A percentile compares a stretch with the other conserved stretches of the same genome.
Evolutionary conservation across 352 stramenopile genomes (phyloP).

Genomic region (Globisporangium takayamanum): DNA sequence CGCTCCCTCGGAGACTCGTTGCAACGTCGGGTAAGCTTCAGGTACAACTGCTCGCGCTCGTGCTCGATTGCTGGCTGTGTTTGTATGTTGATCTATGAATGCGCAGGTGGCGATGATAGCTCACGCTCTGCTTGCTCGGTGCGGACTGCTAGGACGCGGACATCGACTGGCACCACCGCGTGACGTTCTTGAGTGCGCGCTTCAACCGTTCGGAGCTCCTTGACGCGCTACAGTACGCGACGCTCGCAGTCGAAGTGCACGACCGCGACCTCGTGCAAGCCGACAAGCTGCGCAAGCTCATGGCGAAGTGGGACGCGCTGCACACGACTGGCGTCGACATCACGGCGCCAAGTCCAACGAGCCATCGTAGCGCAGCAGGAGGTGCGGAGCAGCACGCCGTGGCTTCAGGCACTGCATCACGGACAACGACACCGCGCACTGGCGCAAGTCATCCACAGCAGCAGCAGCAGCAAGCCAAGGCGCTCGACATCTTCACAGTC

Average conservation of each 20-base stretch:
- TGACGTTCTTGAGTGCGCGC: slow-evolving; percentile 44
- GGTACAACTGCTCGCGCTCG: slow-evolving; percentile 15
- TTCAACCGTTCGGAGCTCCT: slow-evolving; percentile 34
- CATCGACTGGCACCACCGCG: slow-evolving; percentile 38
- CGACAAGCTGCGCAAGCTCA: slow-evolving; percentile 25
- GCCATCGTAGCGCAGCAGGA: neutral
- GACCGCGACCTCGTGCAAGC: slow-evolving; percentile 57
- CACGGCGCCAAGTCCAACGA: slow-evolving; percentile 1
- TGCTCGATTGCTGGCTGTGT: neutral
- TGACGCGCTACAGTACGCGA: slow-evolving; percentile 34
- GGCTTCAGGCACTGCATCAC: neutral
- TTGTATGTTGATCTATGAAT: neutral
- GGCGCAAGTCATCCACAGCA: slow-evolving; percentile 1
- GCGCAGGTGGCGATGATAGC: neutral
- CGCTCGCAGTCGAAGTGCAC: slow-evolving; percentile 50
- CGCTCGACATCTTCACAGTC: slow-evolving; percentile 39
- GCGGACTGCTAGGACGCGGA: slow-evolving; percentile 11
- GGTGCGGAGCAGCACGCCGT: neutral
- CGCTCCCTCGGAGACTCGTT: slow-evolving; percentile 1
- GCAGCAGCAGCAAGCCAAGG: slow-evolving; percentile 15
- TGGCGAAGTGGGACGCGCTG: slow-evolving; percentile 58
- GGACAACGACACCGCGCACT: slow-evolving; percentile 14
- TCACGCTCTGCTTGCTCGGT: neutral
- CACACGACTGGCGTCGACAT: slow-evolving; percentile 29
- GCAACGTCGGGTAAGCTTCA: slow-evolving; percentile 30